Conservation (phyloP, 2,329 filamentous ascomycete genomes). For the Cercospora sesami region DNA sequence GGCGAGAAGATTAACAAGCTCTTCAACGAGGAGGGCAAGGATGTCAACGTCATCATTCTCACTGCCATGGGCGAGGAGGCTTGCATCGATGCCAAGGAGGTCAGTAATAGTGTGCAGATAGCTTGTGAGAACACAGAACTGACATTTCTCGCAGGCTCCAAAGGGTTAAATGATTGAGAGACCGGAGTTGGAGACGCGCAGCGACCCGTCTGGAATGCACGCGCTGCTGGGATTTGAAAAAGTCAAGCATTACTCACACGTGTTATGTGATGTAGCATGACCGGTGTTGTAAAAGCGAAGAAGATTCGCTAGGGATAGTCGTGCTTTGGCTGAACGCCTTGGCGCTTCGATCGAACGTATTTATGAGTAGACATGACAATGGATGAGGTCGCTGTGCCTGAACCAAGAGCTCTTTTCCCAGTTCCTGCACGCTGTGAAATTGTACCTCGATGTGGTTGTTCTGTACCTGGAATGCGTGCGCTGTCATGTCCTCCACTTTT, state of each 20-base stretch:
- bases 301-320: slow-evolving; percentile 30
- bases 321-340: slow-evolving; percentile 28
- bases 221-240: slow-evolving; percentile 17
- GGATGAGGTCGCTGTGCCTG: slow-evolving; percentile 21
- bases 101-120: neutral
- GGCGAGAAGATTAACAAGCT: slow-evolving; percentile 82
- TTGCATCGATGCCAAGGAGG: slow-evolving; percentile 89
- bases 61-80: slow-evolving; percentile 95
- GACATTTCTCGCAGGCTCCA: slow-evolving; percentile 54
- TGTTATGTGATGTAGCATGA: slow-evolving; percentile 32
- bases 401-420: slow-evolving; percentile 15
- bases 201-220: slow-evolving; percentile 20
- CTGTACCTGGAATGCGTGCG: neutral
- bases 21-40: slow-evolving; percentile 82
- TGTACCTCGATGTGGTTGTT: neutral
- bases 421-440: neutral
- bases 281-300: slow-evolving; percentile 29
- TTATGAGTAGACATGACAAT: slow-evolving; percentile 29
- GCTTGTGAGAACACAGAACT: neutral
- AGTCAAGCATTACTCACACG: slow-evolving; percentile 24
- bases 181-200: slow-evolving; percentile 18
- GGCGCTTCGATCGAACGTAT: slow-evolving; percentile 28
- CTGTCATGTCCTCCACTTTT: neutral
- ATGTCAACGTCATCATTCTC: slow-evolving; percentile 88
- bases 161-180: slow-evolving; percentile 34